These are phyloP conservation scores for Isatis tinctoria DNA, from an alignment of 345 rosid genomes.

Conservation along the genomic window DNA sequence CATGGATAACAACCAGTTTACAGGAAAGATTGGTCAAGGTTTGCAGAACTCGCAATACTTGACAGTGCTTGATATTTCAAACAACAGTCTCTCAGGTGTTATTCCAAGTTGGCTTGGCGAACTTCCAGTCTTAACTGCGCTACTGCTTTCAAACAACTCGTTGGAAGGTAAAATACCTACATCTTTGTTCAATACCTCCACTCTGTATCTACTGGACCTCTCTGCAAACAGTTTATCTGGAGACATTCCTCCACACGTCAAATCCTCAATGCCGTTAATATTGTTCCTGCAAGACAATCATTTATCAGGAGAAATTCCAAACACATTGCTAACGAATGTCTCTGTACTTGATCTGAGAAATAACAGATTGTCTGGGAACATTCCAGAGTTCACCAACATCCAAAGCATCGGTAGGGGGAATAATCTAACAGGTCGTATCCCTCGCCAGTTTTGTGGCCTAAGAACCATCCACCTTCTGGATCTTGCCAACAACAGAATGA, in stretches of 20 bases:
- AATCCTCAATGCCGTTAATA: neutral
- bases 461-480: neutral
- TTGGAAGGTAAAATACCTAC: constrained; percentile 6
- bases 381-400: neutral
- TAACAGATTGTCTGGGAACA: neutral
- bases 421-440: neutral
- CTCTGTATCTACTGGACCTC: neutral
- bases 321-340: neutral
- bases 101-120: constrained; percentile 22
- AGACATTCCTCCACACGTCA: neutral
- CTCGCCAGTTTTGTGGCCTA: neutral
- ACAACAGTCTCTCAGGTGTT: neutral
- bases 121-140: neutral
- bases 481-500: constrained; percentile 2
- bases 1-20: constrained; percentile 1
- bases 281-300: neutral
- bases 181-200: neutral
- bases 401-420: neutral
- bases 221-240: neutral
- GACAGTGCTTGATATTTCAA: neutral
- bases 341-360: neutral
- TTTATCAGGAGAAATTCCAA: neutral
- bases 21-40: neutral
- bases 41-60: neutral
- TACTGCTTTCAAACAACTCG: neutral